phyloP scores from a whole-genome alignment of 2,329 filamentous ascomycete genomes.

The Magnaporthiopsis rhizophila region DNA sequence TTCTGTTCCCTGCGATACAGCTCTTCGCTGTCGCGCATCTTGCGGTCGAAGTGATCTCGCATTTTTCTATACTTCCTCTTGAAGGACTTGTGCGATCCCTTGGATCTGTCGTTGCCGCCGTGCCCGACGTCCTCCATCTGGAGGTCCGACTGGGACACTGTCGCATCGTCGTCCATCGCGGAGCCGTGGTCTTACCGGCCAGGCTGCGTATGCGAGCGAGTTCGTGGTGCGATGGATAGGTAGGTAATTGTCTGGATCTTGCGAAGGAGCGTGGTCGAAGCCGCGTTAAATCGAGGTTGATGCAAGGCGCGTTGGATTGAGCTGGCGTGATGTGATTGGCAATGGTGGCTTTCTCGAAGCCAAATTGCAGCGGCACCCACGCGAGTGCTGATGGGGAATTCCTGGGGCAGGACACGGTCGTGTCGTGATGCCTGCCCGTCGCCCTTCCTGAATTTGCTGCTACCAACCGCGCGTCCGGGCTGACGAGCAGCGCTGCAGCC shows the following conservation, averaged over 20 bases:
- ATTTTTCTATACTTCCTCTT: constrained; percentile 97
- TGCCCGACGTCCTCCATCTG: constrained; percentile 34
- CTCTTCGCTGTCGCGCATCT: constrained; percentile 73
- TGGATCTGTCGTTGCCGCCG: constrained; percentile 30
- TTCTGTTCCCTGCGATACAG: constrained; percentile 76
- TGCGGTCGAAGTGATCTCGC: constrained; percentile 68
- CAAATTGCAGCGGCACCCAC: too few relatives aligned
- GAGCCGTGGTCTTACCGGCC: not conserved
- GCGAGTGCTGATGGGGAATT: not conserved
- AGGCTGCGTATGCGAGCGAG: not conserved
- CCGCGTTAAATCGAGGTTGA: not conserved
- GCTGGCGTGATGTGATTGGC: not conserved
- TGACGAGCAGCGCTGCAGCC: not conserved
- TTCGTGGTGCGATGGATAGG: not conserved
- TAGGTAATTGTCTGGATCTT: not conserved
- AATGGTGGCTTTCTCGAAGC: not conserved
- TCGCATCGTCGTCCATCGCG: constrained; percentile 3
- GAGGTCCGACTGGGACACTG: constrained; percentile 17
- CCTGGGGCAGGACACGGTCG: not conserved
- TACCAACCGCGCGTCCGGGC: not conserved
- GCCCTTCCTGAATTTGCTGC: not conserved
- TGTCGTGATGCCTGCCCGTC: not conserved
- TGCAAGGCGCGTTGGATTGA: not conserved
- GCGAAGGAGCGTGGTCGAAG: not conserved
- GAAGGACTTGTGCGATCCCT: constrained; percentile 56